Evolutionary conservation across 192 early-diverging fungal species (phyloP), one percentile per base, ranked within the genome.

Genomic region (Geranomyces variabilis): DNA sequence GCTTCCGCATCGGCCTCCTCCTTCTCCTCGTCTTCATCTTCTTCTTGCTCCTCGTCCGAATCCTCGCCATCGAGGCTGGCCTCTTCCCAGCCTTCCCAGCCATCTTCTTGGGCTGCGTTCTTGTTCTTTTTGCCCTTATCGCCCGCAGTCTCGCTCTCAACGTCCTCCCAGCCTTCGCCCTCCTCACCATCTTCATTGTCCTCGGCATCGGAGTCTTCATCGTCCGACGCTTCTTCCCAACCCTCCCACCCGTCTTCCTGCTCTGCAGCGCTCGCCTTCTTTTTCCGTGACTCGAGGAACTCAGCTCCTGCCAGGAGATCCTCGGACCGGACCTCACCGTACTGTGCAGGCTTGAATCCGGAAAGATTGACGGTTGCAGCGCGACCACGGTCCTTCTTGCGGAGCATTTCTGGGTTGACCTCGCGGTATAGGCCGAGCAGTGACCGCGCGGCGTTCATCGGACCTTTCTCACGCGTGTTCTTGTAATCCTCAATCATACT

Each of bases 391-490:
- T 99, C 95, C 76, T 94, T 94, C 75, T 93, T 92, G 55, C 87
- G 83, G 22, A 99, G 85, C 85, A 99, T 77, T 80, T 94, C 90
- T 6, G 97, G 97, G 80, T 99, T 98, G 65, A 96, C 77, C 68
- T 98, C 95, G 26, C 97, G 82, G 87, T 90, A 99, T n/a, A 99
- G 85, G 28, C 84, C 82, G 63, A 99, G 89, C 74, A 99, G 79
- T 5, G 94, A 90, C 56, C 96, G 84, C 1, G 93, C 93, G 2
- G 93, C 97, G 82, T 92, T 94, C 89, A 93, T 93, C 19, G 97
- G 76, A 31, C 80, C 92, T 85, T 97, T 99, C 74, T 97, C 93
- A 21, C 90, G 86, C 77, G 96, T 92, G 70, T 91, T 90, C 81
- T 94, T 94, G 81, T 94, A 98, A 62, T 88, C 87, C 51, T 93